Conservation (phyloP, 225 moss, liverwort and hornwort species). For the Takakia lepidozioides region DNA sequence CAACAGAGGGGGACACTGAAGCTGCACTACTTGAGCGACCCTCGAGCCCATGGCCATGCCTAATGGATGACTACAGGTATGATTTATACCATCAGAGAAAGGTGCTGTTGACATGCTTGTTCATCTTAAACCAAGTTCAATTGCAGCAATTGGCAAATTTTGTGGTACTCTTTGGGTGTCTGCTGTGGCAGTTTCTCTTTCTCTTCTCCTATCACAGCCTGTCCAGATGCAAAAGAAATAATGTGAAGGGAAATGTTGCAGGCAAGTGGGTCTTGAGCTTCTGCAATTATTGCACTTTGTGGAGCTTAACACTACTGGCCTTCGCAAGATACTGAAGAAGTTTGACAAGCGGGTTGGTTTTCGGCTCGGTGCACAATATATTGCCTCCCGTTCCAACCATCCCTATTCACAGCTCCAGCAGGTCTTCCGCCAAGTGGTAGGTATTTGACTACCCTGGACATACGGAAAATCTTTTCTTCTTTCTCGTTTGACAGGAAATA, state of each 20-base stretch:
- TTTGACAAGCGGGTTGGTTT: constrained; percentile 94
- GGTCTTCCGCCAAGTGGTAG: constrained; percentile 83
- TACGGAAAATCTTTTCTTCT: too few species aligned
- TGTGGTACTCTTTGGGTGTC: too few species aligned
- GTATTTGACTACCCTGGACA: constrained; percentile 5
- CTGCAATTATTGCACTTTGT: constrained; percentile 81
- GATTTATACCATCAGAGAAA: too few species aligned
- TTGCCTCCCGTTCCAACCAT: constrained; percentile 84
- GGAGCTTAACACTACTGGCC: constrained; percentile 83
- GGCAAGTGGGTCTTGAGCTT: constrained; percentile 77
- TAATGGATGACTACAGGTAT: constrained; percentile 60
- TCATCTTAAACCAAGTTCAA: too few species aligned
- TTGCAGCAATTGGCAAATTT: too few species aligned
- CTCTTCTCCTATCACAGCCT: too few species aligned
- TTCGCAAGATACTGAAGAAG: constrained; percentile 92
- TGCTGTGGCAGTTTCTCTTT: too few species aligned
- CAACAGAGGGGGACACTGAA: constrained; percentile 8
- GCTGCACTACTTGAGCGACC: constrained; percentile 8
- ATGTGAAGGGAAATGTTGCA: constrained; percentile 9
- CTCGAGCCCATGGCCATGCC: constrained; percentile 9
- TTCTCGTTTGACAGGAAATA: too few species aligned
- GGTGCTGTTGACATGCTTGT: too few species aligned
- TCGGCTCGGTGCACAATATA: constrained; percentile 77
- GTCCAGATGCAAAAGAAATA: too few species aligned
- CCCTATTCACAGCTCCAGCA: constrained; percentile 96